Evolutionary conservation across 352 stramenopile genomes (phyloP).

Genomic region (Globisporangium orthogonon): DNA sequence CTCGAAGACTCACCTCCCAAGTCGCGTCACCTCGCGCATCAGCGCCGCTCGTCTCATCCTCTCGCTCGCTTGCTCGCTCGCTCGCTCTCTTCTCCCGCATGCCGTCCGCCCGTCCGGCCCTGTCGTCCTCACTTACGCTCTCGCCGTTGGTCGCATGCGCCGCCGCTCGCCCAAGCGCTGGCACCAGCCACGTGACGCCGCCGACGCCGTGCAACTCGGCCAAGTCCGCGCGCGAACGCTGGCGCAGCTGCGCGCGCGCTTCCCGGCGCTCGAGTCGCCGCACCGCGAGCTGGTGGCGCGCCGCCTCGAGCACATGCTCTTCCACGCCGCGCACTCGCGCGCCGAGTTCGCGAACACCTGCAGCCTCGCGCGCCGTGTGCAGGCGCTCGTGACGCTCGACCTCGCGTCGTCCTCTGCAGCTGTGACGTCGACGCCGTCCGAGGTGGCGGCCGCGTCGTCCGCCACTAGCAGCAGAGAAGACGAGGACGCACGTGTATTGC

Average conservation of each 20-base stretch:
- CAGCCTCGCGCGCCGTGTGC: slow-evolving; percentile 62
- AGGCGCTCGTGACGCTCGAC: slow-evolving; percentile 56
- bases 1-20: no score
- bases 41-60: slow-evolving; percentile 4
- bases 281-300: slow-evolving; percentile 26
- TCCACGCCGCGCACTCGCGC: slow-evolving; percentile 54
- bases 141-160: neutral
- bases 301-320: slow-evolving; percentile 74
- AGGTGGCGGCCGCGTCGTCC: neutral
- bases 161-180: slow-evolving; percentile 11
- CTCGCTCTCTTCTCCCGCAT: no score
- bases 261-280: slow-evolving; percentile 18
- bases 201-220: neutral
- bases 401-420: neutral
- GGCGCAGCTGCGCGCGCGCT: slow-evolving; percentile 19
- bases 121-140: no score
- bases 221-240: slow-evolving; percentile 18
- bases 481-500: no score
- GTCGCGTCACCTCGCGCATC: no score
- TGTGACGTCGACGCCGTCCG: neutral
- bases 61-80: neutral
- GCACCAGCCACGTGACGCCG: slow-evolving; percentile 13
- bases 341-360: slow-evolving; percentile 57
- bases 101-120: no score
- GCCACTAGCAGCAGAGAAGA: no score